A percentile compares a stretch with the other conserved stretches of the same genome.
Evolutionary conservation across 495 filamentous ascomycete genomes (phyloP).

Genomic region (Penicillium alfredii): DNA sequence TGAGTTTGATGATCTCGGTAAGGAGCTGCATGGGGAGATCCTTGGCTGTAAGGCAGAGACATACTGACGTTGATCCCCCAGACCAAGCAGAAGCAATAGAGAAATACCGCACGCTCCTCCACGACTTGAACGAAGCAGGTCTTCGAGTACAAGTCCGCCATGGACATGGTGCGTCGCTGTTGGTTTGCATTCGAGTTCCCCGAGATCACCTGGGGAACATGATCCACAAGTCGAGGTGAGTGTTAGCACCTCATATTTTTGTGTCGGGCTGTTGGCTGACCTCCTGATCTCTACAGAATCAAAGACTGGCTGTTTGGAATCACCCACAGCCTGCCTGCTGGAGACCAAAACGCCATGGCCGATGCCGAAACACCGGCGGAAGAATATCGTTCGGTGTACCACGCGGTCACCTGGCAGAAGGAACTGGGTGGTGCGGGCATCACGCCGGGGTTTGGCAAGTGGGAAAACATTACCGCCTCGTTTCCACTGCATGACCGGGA

Average conservation of each 20-base stretch:
- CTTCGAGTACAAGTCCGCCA: slow-evolving; percentile 79
- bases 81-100: slow-evolving; percentile 62
- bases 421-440: slow-evolving; percentile 86
- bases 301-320: slow-evolving; percentile 94
- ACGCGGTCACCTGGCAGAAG: slow-evolving; percentile 74
- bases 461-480: slow-evolving; percentile 77
- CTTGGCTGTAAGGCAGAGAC: too few relatives aligned
- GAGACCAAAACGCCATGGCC: slow-evolving; percentile 37
- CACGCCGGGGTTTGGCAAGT: slow-evolving; percentile 68
- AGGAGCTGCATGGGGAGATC: too few relatives aligned
- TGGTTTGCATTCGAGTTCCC: slow-evolving; percentile 72
- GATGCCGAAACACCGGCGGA: slow-evolving; percentile 77
- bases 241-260: not conserved
- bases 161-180: slow-evolving; percentile 65
- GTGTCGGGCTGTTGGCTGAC: not conserved
- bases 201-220: slow-evolving; percentile 39
- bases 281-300: slow-evolving; percentile 48
- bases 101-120: slow-evolving; percentile 69
- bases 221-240: slow-evolving; percentile 59
- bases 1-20: slow-evolving; percentile 35
- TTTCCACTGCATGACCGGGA: slow-evolving; percentile 83
- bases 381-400: slow-evolving; percentile 80
- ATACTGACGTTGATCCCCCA: slow-evolving; percentile 27
- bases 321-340: slow-evolving; percentile 61
- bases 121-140: slow-evolving; percentile 65